These are phyloP conservation scores for Ambrosia hybrid DNA, from an alignment of 140 eudicot species.

Conservation along the genomic window DNA sequence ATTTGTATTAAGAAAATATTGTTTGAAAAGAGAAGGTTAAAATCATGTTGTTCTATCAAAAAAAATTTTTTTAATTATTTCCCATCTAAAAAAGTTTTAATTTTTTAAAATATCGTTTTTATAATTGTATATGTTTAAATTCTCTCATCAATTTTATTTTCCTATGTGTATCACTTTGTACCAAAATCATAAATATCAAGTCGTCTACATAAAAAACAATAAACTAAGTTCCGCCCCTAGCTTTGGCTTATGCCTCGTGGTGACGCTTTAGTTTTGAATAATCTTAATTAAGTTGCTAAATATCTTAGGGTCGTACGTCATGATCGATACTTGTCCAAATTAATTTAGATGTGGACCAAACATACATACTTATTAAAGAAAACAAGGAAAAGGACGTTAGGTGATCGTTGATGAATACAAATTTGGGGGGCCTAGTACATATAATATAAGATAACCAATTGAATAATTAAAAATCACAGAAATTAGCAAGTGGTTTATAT, in stretches of 20 bases:
- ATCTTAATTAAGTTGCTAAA: background rate
- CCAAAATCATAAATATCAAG: too few relatives aligned
- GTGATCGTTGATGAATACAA: background rate
- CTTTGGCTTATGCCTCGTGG: too few relatives aligned
- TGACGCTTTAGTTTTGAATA: background rate
- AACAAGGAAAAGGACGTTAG: background rate
- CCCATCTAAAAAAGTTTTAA: too few relatives aligned
- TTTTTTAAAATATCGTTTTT: too few relatives aligned
- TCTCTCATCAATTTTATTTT: too few relatives aligned
- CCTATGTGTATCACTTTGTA: too few relatives aligned
- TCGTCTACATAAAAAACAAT: too few relatives aligned
- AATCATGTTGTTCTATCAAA: background rate
- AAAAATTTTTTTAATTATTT: too few relatives aligned
- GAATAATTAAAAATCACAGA: background rate
- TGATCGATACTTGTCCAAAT: background rate
- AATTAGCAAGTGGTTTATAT: constrained; percentile 10
- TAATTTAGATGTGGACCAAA: background rate
- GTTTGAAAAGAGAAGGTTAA: too few relatives aligned
- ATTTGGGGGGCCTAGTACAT: constrained; percentile 2
- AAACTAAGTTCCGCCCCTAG: too few relatives aligned
- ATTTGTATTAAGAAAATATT: too few relatives aligned
- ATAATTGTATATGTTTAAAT: too few relatives aligned
- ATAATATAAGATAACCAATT: constrained; percentile 6
- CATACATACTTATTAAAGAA: background rate
- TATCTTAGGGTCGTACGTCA: background rate